Conservation (phyloP, 2,329 filamentous ascomycete genomes). For the Colletotrichum simmondsii region DNA sequence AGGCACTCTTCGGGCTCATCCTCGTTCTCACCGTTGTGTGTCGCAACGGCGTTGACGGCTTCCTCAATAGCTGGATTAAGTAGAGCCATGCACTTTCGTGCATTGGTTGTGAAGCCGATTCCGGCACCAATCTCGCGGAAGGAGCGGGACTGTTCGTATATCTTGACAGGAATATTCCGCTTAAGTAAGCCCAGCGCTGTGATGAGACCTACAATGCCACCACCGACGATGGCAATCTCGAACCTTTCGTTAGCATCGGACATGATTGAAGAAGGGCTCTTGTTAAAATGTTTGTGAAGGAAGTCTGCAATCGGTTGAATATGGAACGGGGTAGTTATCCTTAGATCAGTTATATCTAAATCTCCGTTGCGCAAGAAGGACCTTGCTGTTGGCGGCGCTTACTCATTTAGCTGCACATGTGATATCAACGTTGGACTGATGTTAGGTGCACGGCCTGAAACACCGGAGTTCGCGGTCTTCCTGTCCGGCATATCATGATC, state of each 20-base stretch:
- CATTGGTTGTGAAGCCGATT: conserved; percentile 61
- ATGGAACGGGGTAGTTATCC: too few relatives aligned
- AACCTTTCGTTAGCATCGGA: background rate
- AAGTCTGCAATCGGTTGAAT: too few relatives aligned
- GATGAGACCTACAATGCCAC: conserved; percentile 60
- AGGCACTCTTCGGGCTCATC: background rate
- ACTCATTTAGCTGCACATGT: background rate
- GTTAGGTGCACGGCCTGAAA: background rate
- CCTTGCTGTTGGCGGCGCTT: background rate
- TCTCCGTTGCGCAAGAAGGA: too few relatives aligned
- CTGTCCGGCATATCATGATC: background rate
- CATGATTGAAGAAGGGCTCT: background rate
- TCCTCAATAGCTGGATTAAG: conserved; percentile 41
- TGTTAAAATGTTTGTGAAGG: too few relatives aligned
- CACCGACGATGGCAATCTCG: conserved; percentile 60
- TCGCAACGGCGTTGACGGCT: conserved; percentile 47
- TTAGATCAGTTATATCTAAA: too few relatives aligned
- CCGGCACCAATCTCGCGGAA: conserved; percentile 62
- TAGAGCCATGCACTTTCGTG: conserved; percentile 53
- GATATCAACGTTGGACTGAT: background rate
- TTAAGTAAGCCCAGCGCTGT: conserved; percentile 55
- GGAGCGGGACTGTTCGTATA: conserved; percentile 57
- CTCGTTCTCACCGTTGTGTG: background rate
- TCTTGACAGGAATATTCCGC: conserved; percentile 51
- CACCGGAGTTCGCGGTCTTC: background rate